Base-by-base conservation (phyloP, 2,329 filamentous ascomycete genomes). In the Colletotrichum tofieldiae region DNA sequence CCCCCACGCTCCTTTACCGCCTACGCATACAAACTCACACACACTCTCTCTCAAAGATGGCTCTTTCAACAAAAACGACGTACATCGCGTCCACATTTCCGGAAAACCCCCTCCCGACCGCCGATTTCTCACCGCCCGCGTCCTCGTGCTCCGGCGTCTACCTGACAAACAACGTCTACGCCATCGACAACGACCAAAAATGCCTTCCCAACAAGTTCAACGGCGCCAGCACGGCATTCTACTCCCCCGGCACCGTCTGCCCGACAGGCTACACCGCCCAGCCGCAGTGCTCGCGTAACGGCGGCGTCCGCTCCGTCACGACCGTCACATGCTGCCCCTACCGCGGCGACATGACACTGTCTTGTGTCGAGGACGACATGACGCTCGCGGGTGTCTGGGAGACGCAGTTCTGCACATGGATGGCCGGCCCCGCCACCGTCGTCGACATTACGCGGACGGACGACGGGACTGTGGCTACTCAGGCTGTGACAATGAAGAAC, bases 311-410 rank as follows among this genome's bases (percentile, higher is more conserved):
- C n/a, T 73, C 71, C 51, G 73, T 79, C 63, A 78, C 76, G 12
- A 79, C 78, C 3, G 75, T 79, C 8, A 78, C 77, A 2, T 78
- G 77, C 58, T 79, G 77, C 23, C 77, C 77, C 0, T 62, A 58
- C 68, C 64, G 73, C 11, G 74, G 58, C 54, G 70, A 72, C 43
- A 73, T 78, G 12, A 75, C 67, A 1, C 39, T 79, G 20, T 71
- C 62, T 0, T 78, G 76, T 41, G 75, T 77, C n/a, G 67, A 69
- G 18, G 67, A 76, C 26, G 73, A 76, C 1, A 43, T 71, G 59
- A 75, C 73, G 2, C 58, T 78, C 1, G 45, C 54, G 1, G 58
- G 45, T 3, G 35, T 55, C 3, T 78, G 74, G 75, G 64, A 66
- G n/a, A 75, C 67, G 16, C 68, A 75, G 55, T 77, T 76, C 35